phyloP scores from a whole-genome alignment of 2,329 filamentous ascomycete genomes.

The Aspergillus brunneoviolaceus region DNA sequence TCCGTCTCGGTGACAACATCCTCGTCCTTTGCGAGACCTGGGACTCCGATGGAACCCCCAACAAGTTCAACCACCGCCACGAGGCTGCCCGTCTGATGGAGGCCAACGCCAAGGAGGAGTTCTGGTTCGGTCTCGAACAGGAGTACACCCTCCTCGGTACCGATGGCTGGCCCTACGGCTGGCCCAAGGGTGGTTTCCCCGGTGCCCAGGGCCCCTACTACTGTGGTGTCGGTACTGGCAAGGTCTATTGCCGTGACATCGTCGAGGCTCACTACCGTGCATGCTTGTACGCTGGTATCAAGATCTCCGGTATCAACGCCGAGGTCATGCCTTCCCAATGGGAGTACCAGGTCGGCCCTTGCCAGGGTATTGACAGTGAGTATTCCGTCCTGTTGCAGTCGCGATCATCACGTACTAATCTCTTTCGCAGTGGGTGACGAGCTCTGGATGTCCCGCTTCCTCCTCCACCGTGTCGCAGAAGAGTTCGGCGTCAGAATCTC shows the following conservation, averaged over 20 bases:
- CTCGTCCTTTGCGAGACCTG: slow-evolving; percentile 93
- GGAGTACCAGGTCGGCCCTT: slow-evolving; percentile 97
- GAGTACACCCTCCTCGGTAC: slow-evolving; percentile 93
- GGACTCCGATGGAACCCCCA: slow-evolving; percentile 90
- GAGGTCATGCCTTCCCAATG: slow-evolving; percentile 98
- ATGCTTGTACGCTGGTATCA: slow-evolving; percentile 82
- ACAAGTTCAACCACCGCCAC: slow-evolving; percentile 98
- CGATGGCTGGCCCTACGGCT: slow-evolving; percentile 87
- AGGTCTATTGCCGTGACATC: slow-evolving; percentile 97
- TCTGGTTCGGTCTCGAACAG: slow-evolving; percentile 98
- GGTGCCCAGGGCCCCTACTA: slow-evolving; percentile 94
- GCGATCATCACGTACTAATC: slow-evolving; percentile 24
- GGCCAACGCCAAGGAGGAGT: slow-evolving; percentile 74
- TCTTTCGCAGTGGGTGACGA: slow-evolving; percentile 75
- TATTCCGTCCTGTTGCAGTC: slow-evolving; percentile 21
- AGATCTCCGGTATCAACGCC: slow-evolving; percentile 97
- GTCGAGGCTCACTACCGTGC: slow-evolving; percentile 93
- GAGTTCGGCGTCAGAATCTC: slow-evolving; percentile 97
- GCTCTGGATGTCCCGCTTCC: slow-evolving; percentile 89
- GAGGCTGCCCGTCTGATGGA: slow-evolving; percentile 90
- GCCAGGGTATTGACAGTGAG: slow-evolving; percentile 77
- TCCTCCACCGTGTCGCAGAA: slow-evolving; percentile 87
- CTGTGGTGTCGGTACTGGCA: slow-evolving; percentile 96
- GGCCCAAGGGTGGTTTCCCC: slow-evolving; percentile 83
- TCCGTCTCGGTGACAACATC: slow-evolving; percentile 87